Evolutionary conservation across 2,329 filamentous ascomycete species (phyloP).

Genomic region (Cucurbitaria berberidis): DNA sequence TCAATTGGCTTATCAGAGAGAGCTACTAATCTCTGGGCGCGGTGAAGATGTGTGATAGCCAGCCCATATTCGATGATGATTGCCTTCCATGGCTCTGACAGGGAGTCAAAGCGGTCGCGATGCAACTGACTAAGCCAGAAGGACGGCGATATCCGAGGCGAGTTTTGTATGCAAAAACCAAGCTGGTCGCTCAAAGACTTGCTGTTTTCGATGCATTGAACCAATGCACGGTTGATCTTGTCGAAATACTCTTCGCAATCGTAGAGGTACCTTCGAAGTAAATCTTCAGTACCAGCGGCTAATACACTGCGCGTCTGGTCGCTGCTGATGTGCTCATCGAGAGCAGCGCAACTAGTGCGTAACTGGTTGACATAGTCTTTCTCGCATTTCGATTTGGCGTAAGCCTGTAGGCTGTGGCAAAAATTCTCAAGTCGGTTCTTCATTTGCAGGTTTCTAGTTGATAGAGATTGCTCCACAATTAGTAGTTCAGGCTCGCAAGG

Average conservation of each 20-base stretch:
- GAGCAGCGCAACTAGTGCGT: slow-evolving; percentile 23
- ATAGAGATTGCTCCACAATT: background rate
- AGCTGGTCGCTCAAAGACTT: too few relatives aligned
- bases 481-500: slow-evolving; percentile 5
- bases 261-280: slow-evolving; percentile 13
- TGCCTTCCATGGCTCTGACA: slow-evolving; percentile 31
- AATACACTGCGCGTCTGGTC: background rate
- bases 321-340: slow-evolving; percentile 4
- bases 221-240: slow-evolving; percentile 5
- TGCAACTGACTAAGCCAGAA: slow-evolving; percentile 37
- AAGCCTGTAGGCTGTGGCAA: slow-evolving; percentile 14
- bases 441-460: too few relatives aligned
- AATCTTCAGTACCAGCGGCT: background rate
- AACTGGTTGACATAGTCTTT: slow-evolving; percentile 27
- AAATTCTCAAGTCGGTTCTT: too few relatives aligned
- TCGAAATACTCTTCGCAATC: slow-evolving; percentile 21
- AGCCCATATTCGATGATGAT: slow-evolving; percentile 33
- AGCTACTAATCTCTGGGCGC: slow-evolving; percentile 32
- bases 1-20: slow-evolving; percentile 21
- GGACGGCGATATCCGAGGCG: slow-evolving; percentile 27
- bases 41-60: slow-evolving; percentile 37
- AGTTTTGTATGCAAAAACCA: too few relatives aligned
- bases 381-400: slow-evolving; percentile 22
- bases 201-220: too few relatives aligned
- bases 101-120: slow-evolving; percentile 13